Percentiles rank a stretch among this genome's conserved stretches.
These are phyloP conservation scores for Colletotrichum sp. DNA, from an alignment of 2,329 filamentous ascomycete species.

Conservation along the genomic window DNA sequence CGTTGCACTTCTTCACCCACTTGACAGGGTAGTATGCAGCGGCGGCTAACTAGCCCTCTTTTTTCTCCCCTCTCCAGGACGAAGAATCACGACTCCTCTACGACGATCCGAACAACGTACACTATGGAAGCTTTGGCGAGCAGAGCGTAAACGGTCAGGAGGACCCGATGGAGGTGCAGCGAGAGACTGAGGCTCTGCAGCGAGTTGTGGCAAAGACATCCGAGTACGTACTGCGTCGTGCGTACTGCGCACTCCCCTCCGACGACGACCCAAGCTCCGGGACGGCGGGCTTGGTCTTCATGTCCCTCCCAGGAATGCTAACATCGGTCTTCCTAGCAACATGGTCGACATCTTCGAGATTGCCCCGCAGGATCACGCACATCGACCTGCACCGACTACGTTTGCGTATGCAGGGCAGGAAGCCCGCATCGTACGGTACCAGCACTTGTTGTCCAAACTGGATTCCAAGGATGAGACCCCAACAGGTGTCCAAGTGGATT, in stretches of 20 bases:
- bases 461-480: slow-evolving; percentile 48
- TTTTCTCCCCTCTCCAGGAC: slow-evolving; percentile 41
- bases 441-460: slow-evolving; percentile 66
- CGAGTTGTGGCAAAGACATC: slow-evolving; percentile 68
- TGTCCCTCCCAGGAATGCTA: slow-evolving; percentile 13
- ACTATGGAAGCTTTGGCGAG: slow-evolving; percentile 69
- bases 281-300: slow-evolving; percentile 10
- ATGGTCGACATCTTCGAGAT: slow-evolving; percentile 74
- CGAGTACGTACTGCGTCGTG: slow-evolving; percentile 53
- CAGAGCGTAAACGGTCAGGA: slow-evolving; percentile 58
- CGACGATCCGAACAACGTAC: slow-evolving; percentile 62
- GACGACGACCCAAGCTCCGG: slow-evolving; percentile 5
- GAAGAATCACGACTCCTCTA: slow-evolving; percentile 65
- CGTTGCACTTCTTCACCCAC: not conserved
- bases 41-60: not conserved
- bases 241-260: not conserved
- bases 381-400: slow-evolving; percentile 38
- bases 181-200: slow-evolving; percentile 69
- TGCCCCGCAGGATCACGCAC: slow-evolving; percentile 53
- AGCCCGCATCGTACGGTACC: slow-evolving; percentile 61
- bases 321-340: slow-evolving; percentile 49
- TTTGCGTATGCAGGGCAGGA: slow-evolving; percentile 61
- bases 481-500: slow-evolving; percentile 57
- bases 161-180: slow-evolving; percentile 66
- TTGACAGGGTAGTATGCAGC: not conserved